These are phyloP conservation scores for Acanthochlamys bracteata DNA, from an alignment of 106 monocot genomes.

Conservation along the genomic window DNA sequence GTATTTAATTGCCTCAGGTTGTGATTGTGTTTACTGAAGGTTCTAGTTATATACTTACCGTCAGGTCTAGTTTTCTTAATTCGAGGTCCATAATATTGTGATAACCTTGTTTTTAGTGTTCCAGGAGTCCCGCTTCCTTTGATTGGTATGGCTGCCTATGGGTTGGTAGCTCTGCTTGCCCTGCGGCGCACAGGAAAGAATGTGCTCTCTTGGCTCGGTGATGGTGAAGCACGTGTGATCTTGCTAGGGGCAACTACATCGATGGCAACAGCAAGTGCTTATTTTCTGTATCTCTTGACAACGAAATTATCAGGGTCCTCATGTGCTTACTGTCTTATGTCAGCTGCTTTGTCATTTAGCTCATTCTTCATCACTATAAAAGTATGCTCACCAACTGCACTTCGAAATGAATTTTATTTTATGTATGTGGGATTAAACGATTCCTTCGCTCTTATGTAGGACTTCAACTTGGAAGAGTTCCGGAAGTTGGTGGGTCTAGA, in stretches of 20 bases:
- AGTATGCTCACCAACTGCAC: conserved; percentile 18
- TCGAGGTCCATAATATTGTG: too few species aligned
- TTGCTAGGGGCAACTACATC: conserved; percentile 61
- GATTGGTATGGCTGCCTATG: conserved; percentile 76
- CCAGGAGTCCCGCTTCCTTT: conserved; percentile 85
- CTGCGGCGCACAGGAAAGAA: conserved; percentile 43
- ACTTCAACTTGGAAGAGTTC: conserved; percentile 60
- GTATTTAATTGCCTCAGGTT: too few species aligned
- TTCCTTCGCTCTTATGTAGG: conserved; percentile 23
- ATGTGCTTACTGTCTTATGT: conserved; percentile 78
- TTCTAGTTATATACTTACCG: too few species aligned
- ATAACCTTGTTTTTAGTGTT: conserved; percentile 18
- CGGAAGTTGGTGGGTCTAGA: conserved; percentile 59
- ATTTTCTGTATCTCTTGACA: conserved; percentile 81
- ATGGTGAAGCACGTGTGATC: conserved; percentile 39
- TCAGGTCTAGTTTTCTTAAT: too few species aligned
- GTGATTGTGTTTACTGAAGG: too few species aligned
- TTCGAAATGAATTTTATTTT: not conserved
- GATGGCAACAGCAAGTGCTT: conserved; percentile 93
- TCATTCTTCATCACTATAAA: conserved; percentile 60
- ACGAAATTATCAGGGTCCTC: conserved; percentile 61
- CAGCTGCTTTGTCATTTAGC: conserved; percentile 74
- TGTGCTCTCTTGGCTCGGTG: conserved; percentile 26
- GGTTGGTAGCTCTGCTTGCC: conserved; percentile 54
- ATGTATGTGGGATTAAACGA: not conserved